Base-by-base conservation (phyloP, 768 basidiomycete species). In the Rhodotorula paludigena region DNA sequence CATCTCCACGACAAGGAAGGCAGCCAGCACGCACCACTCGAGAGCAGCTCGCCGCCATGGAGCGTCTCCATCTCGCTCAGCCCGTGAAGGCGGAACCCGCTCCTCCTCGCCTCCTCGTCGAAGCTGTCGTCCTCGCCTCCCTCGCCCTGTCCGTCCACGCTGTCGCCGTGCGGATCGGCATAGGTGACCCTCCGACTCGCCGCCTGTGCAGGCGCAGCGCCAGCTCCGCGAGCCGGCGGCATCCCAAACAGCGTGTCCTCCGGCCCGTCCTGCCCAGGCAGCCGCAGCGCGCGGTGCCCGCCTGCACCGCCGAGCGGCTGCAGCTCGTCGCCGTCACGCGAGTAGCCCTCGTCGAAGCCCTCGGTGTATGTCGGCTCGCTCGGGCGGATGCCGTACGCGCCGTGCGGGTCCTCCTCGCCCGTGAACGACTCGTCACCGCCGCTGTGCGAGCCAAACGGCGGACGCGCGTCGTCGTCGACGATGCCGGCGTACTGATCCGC, bases 191-290 rank as follows among this genome's bases (percentile, higher is more conserved):
- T 48, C 32, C 35, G 23, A 33, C 33, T 48, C 36, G 35, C 35
- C 15, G 36, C 60, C 35, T 23, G 21, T 5, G 54, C 32, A 0
- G 18, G 2, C 15, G 54, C 25, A 18, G 35, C n/a, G 4, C 47
- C 35, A 2, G 28, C 36, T 0, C 49, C 49, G 14, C 51, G n/a
- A 1, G 21, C 52, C 1, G 48, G 51, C 2, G 64, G 66, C 52
- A 66, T 63, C 5, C 75, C 75, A 49, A 76, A 76, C 15, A 76
- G 63, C 12, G 75, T 76, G 45, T 76, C 75, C 41, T 72, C 72
- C 25, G 71, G 73, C 14, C 64, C 69, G 25, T 66, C 73, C 38
- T 59, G 48, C 49, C 69, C 53, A 30, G 66, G 47, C 58, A 67
- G 32, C 35, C 69, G 42, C 55, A 72, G 41, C 41, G 61, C 56